Evolutionary conservation across 2,329 filamentous ascomycete species (phyloP).

Genomic region (Nemania diffusa): DNA sequence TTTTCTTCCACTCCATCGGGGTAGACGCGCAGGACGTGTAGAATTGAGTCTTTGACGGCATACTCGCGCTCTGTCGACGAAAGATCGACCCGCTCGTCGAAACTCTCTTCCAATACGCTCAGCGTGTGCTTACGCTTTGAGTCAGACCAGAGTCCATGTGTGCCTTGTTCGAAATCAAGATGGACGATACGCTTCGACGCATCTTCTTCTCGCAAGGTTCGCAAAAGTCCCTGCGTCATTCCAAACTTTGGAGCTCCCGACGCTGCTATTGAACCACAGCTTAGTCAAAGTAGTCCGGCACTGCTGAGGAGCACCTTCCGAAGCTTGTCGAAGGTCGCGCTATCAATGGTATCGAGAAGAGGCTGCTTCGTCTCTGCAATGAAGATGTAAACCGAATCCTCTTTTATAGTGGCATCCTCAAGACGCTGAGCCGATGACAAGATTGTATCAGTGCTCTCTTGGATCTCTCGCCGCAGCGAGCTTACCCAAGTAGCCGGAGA

Average conservation of each 20-base stretch:
- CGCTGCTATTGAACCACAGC: slow-evolving; percentile 23
- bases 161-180: slow-evolving; percentile 36
- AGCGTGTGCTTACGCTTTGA: not conserved
- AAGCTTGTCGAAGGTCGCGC: no score
- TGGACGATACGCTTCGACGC: slow-evolving; percentile 28
- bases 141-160: not conserved
- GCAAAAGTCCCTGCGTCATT: slow-evolving; percentile 29
- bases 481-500: no score
- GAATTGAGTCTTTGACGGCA: not conserved
- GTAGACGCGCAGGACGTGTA: not conserved
- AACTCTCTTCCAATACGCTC: not conserved
- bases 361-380: no score
- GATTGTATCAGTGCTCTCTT: no score
- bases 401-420: no score
- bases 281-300: slow-evolving; percentile 12
- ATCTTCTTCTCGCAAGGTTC: slow-evolving; percentile 33
- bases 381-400: no score
- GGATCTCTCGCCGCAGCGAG: no score
- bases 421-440: no score
- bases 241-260: slow-evolving; percentile 12
- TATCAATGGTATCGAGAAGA: no score
- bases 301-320: not conserved
- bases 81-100: not conserved
- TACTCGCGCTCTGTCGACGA: not conserved
- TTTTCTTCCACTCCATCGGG: not conserved